Base-by-base conservation (phyloP, 768 basidiomycete genomes). In the Phanerochaete carnosa region DNA sequence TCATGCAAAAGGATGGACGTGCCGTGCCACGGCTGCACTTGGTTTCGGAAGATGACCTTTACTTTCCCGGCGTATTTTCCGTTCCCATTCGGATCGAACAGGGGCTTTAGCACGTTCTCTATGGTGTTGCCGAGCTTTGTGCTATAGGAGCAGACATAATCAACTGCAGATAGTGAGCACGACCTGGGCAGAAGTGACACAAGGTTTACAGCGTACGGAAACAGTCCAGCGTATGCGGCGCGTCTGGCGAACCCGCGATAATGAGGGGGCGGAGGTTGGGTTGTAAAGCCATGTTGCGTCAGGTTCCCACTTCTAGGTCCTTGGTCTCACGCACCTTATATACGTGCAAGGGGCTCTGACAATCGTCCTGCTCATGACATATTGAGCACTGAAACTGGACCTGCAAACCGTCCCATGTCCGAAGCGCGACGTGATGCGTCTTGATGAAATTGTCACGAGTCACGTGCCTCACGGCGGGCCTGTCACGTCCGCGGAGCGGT, bases 121-220 rank as follows among this genome's bases (percentile, higher is more conserved):
- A 93, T 81, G 22, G 81, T 77, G 26, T 79, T 72, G 9, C 85
- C 76, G 49, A 89, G 66, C 72, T 89, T 90, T 13, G 83, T 83
- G 63, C 88, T 91, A 79, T 77, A 94, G 0, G 92, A 91, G 66
- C 92, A 95, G 66, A 92, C 90, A 72, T 90, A 93, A 73, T 94
- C 93, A 75, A 93, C 90, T 92, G 64, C 6, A 1, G 1, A 30
- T 3, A 4, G 25, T 25, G 47, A 25, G 28, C 28, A 9, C 12
- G 28, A 49, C 47, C 11, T 47, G 35, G 26, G 11, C 1, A 35
- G n/a, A 16, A 61, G 11, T 49, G 47, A 15, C n/a, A n/a, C 22
- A 7, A 26, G 47, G 3, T 19, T 43, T 9, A 19, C 8, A 9
- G 70, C 89, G 67, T 67, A 89, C 90, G 71, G 73, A 91, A 94